Conservation (phyloP, 768 basidiomycete genomes). For the Pleurotus platypus region DNA sequence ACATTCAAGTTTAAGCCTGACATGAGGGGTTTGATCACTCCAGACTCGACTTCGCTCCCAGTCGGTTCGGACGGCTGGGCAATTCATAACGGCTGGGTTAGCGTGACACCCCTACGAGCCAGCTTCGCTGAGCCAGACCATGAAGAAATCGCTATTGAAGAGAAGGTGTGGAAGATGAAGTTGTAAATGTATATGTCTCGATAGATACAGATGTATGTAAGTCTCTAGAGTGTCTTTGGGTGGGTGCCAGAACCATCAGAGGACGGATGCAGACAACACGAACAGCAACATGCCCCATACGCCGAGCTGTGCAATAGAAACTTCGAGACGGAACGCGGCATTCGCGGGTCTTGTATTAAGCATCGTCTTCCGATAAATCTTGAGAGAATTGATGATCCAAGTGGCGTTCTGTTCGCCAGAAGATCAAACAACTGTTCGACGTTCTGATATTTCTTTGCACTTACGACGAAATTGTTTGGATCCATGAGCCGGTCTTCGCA, state of each 20-base stretch:
- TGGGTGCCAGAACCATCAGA: no score
- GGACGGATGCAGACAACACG: neutral
- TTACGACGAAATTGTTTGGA: conserved; percentile 68
- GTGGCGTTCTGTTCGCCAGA: conserved; percentile 57
- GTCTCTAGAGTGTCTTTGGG: neutral
- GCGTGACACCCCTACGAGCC: conserved; percentile 76
- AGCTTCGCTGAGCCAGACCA: conserved; percentile 64
- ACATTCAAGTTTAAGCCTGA: conserved; percentile 74
- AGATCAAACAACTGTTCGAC: neutral
- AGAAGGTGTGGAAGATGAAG: conserved; percentile 54
- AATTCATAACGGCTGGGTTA: conserved; percentile 61
- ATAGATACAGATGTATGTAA: neutral
- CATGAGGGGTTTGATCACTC: conserved; percentile 64
- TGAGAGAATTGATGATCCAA: conserved; percentile 77
- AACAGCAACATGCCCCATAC: neutral
- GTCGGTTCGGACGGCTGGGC: conserved; percentile 84
- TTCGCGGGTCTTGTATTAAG: conserved; percentile 22
- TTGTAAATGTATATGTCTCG: conserved; percentile 30
- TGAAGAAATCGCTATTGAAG: conserved; percentile 22
- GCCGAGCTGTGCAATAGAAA: neutral
- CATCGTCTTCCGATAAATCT: conserved; percentile 64
- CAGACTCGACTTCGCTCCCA: conserved; percentile 55
- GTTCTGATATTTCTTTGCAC: conserved; percentile 17
- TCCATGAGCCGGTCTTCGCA: conserved; percentile 61
- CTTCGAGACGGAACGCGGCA: neutral